A percentile compares a stretch with the other conserved stretches of the same genome.
phyloP scores from a whole-genome alignment of 1,284 basidiomycete species.

The Austropuccinia psidii region DNA sequence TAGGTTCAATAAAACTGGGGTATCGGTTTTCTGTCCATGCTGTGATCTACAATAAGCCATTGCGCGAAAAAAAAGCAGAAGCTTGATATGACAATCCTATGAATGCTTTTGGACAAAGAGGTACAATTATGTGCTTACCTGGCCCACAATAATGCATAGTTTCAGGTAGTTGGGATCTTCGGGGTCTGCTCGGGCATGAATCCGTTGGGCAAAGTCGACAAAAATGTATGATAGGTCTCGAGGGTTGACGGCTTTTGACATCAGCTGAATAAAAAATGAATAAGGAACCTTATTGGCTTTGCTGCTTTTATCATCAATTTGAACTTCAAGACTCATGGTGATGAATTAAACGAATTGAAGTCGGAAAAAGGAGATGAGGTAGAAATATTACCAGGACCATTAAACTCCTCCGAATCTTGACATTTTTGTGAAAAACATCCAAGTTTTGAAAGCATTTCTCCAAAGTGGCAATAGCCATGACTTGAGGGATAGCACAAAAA shows the following conservation, averaged over 20 bases:
- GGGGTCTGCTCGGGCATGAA: constrained; percentile 69
- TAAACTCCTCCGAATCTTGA: constrained; percentile 90
- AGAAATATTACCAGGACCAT: constrained; percentile 60
- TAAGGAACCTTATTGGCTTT: not conserved
- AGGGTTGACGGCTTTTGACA: constrained; percentile 82
- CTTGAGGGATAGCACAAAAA: constrained; percentile 90
- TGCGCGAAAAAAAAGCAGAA: not conserved
- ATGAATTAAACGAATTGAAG: not conserved
- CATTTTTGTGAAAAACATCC: constrained; percentile 76
- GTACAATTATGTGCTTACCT: constrained; percentile 50
- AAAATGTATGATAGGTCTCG: constrained; percentile 86
- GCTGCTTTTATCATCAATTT: not conserved
- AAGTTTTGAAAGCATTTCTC: constrained; percentile 88
- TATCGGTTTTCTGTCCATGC: constrained; percentile 33
- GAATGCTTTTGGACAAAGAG: not conserved
- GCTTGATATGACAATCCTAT: not conserved
- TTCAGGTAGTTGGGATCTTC: constrained; percentile 80
- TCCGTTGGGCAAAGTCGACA: constrained; percentile 68
- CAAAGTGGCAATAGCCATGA: constrained; percentile 94
- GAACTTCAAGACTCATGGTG: too few relatives aligned
- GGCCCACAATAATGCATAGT: constrained; percentile 69
- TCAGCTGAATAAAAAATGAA: constrained; percentile 56
- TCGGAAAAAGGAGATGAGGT: not conserved
- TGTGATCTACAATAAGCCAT: not conserved
- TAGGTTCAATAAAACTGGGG: constrained; percentile 21